Evolutionary conservation across 1,139 yeast species (phyloP), one percentile per base, ranked within the genome.

Genomic region (Nadsonia commutata): DNA sequence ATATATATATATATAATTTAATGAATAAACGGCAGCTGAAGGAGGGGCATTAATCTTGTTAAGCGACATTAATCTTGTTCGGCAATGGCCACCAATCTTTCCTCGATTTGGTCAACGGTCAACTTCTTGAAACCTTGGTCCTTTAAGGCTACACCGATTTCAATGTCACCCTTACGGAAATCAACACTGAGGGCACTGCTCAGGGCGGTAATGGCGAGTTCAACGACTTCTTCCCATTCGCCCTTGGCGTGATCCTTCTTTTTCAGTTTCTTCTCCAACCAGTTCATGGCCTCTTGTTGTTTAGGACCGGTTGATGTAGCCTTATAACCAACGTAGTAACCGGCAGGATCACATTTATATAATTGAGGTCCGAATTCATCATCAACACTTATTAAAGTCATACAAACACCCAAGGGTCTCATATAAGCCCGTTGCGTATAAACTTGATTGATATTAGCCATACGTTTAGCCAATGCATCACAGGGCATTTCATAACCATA

Each of bases 341-440:
- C 98, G 9, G 98, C 97, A 21, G 98, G 98, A 63, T 90, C 98
- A 53, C 94, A 80, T 66, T 90, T 90, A 68, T 74, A 85, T 50
- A 90, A 71, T 56, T 78, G 77, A n/a, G 98, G 95, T 0, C 97
- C 98, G 48, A 68, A 63, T 59, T 80, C 90, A 57, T 83, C 95
- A 61, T 88, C 97, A 46, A 81, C 79, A 41, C 93, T 78, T 48
- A 88, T 74, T 57, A 90, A 81, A 19, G 96, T 86, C 57, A 86
- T 72, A 22, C 95, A 85, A 45, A 86, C 95, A 36, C 96, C 96
- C 52, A 88, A 70, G 21, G 98, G 98, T 63, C 98, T 77, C 97
- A 90, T 90, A 63, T 90, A 90, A n/a, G 98, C 98, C 59, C 97
- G 74, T 65, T 90, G 98, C 39, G 98, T 90, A 63, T 86, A 90